Conservation (phyloP, 2,329 filamentous ascomycete genomes). For the Pseudogymnoascus sp. region DNA sequence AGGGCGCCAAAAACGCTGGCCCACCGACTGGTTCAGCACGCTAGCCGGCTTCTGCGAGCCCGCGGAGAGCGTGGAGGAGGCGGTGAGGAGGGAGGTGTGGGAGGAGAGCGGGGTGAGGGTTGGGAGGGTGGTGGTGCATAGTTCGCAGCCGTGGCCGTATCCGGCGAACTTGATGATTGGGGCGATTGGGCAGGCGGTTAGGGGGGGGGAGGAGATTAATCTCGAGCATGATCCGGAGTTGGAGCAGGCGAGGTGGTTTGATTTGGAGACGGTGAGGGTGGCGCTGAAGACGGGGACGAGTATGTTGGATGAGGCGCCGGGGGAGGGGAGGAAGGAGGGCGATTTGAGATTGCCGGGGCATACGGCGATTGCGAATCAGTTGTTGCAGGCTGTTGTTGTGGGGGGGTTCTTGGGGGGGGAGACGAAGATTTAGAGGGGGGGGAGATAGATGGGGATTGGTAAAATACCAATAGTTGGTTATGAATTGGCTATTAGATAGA, state of each 20-base stretch:
- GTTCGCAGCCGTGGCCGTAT: slow-evolving; percentile 81
- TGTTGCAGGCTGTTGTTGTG: slow-evolving; percentile 68
- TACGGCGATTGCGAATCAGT: slow-evolving; percentile 87
- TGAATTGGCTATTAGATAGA: not conserved
- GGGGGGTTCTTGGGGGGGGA: slow-evolving; percentile 55
- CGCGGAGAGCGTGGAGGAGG: slow-evolving; percentile 77
- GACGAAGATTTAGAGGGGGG: slow-evolving; percentile 22
- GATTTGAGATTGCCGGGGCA: slow-evolving; percentile 70
- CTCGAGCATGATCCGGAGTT: slow-evolving; percentile 86
- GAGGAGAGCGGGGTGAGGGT: slow-evolving; percentile 74
- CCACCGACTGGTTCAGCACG: slow-evolving; percentile 77
- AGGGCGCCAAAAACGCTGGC: slow-evolving; percentile 78
- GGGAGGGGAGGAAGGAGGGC: slow-evolving; percentile 65
- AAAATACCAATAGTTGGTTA: not conserved
- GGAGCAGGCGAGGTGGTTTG: slow-evolving; percentile 83
- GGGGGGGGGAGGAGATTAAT: slow-evolving; percentile 70
- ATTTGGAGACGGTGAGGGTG: slow-evolving; percentile 68
- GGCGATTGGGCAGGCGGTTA: slow-evolving; percentile 77
- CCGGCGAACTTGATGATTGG: slow-evolving; percentile 80
- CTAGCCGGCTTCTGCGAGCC: slow-evolving; percentile 83
- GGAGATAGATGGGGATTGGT: not conserved
- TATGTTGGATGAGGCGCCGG: slow-evolving; percentile 55
- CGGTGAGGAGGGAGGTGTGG: slow-evolving; percentile 76
- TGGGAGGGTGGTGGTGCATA: slow-evolving; percentile 72
- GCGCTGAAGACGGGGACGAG: slow-evolving; percentile 62